phyloP scores from a whole-genome alignment of 1,284 basidiomycete genomes.

The Cryptococcus jaspeensis region DNA sequence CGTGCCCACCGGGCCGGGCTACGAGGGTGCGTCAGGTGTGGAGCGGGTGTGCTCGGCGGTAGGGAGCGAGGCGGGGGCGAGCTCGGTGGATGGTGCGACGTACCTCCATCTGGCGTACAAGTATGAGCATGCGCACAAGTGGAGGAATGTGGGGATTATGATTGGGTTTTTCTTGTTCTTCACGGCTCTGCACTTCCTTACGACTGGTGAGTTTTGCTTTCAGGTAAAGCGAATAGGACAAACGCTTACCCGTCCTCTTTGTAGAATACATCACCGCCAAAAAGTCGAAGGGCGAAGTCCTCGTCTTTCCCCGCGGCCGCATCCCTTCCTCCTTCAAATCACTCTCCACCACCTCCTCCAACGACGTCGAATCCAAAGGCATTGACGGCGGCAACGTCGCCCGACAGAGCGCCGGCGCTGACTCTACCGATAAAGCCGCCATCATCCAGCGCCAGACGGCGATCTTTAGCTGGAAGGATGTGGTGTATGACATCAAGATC shows the following conservation, averaged over 20 bases:
- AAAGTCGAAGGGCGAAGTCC: constrained; percentile 56
- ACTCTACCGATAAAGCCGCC: constrained; percentile 20
- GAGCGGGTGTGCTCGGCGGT: constrained; percentile 52
- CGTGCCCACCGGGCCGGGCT: constrained; percentile 47
- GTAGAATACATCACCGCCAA: constrained; percentile 53
- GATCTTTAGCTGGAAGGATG: constrained; percentile 54
- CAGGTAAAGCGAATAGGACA: too few species aligned
- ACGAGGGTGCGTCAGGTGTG: constrained; percentile 33
- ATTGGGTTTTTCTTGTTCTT: constrained; percentile 59
- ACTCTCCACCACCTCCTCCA: constrained; percentile 9
- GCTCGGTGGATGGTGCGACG: constrained; percentile 52
- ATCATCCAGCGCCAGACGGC: constrained; percentile 51
- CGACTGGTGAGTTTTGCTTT: constrained; percentile 50
- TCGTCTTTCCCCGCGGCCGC: constrained; percentile 55
- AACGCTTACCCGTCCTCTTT: too few species aligned
- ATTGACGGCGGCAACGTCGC: constrained; percentile 7
- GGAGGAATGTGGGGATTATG: constrained; percentile 65
- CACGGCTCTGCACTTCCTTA: constrained; percentile 55
- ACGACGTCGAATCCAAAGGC: constrained; percentile 19
- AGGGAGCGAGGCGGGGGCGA: constrained; percentile 50
- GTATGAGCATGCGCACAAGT: constrained; percentile 64
- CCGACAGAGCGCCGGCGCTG: constrained; percentile 6
- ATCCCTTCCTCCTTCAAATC: constrained; percentile 37
- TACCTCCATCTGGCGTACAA: constrained; percentile 64
- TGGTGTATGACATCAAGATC: constrained; percentile 62